Percentiles rank a stretch among this genome's conserved stretches.
Conservation (phyloP, 345 rosid species). For the Barbarea vulgaris region DNA sequence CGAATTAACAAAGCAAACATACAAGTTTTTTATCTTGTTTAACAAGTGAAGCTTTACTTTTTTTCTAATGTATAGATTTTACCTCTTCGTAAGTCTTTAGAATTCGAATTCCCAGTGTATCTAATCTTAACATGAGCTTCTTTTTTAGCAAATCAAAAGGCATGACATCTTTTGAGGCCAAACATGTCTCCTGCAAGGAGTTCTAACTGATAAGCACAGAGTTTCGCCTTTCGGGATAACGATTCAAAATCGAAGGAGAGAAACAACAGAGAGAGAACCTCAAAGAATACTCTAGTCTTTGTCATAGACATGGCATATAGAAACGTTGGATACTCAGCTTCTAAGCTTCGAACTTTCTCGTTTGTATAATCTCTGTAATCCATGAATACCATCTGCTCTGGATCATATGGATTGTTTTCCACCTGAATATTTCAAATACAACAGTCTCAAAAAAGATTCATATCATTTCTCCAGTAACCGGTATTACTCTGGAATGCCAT, state of each 20-base stretch:
- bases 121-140: slow-evolving; percentile 77
- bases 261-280: slow-evolving; percentile 54
- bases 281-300: slow-evolving; percentile 82
- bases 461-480: neutral
- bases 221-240: neutral
- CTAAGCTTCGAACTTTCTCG: slow-evolving; percentile 54
- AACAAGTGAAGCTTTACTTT: slow-evolving; percentile 5
- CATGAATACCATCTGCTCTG: slow-evolving; percentile 96
- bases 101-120: slow-evolving; percentile 72
- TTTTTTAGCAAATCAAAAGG: slow-evolving; percentile 78
- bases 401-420: slow-evolving; percentile 93
- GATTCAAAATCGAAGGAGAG: neutral
- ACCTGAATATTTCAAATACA: slow-evolving; percentile 55
- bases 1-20: slow-evolving; percentile 4
- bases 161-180: slow-evolving; percentile 93
- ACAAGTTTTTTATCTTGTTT: neutral
- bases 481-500: slow-evolving; percentile 6
- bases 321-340: slow-evolving; percentile 82
- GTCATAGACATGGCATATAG: slow-evolving; percentile 91
- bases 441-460: slow-evolving; percentile 1
- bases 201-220: slow-evolving; percentile 28
- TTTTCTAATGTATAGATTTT: neutral
- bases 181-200: slow-evolving; percentile 83
- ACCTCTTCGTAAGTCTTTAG: slow-evolving; percentile 87
- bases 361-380: slow-evolving; percentile 81